Percentiles rank a stretch among this genome's conserved stretches.
Evolutionary conservation across 2,329 filamentous ascomycete species (phyloP).

Genomic region (Mycosphaerelloides madeirae): DNA sequence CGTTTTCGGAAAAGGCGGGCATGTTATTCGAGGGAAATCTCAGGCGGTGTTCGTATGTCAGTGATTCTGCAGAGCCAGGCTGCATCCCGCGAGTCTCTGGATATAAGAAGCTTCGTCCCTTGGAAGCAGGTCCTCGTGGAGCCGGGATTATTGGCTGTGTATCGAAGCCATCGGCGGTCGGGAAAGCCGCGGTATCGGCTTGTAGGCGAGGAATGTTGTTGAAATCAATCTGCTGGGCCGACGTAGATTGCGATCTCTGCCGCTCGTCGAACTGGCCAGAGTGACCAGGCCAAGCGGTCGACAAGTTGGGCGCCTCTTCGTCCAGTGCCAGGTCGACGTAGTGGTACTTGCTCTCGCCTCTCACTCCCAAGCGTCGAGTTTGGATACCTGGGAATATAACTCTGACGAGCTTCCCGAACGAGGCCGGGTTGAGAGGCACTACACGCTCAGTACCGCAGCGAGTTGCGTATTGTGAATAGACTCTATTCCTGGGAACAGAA

Average conservation of each 20-base stretch:
- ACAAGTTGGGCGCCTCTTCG: slow-evolving; percentile 36
- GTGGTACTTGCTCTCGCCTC: slow-evolving; percentile 97
- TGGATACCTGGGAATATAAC: slow-evolving; percentile 95
- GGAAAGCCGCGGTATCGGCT: slow-evolving; percentile 47
- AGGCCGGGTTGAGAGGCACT: slow-evolving; percentile 91
- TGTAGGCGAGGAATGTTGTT: slow-evolving; percentile 42
- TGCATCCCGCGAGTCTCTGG: slow-evolving; percentile 41
- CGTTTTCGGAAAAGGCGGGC: slow-evolving; percentile 57
- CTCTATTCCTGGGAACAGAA: slow-evolving; percentile 85
- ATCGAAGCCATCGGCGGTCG: slow-evolving; percentile 33
- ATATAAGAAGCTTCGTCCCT: slow-evolving; percentile 44
- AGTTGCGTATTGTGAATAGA: slow-evolving; percentile 93
- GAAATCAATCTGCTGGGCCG: slow-evolving; percentile 32
- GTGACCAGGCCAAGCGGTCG: slow-evolving; percentile 19
- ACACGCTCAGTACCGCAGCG: slow-evolving; percentile 90
- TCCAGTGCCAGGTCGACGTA: slow-evolving; percentile 59
- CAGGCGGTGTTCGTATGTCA: slow-evolving; percentile 58
- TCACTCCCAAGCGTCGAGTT: slow-evolving; percentile 83
- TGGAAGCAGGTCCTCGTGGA: slow-evolving; percentile 38
- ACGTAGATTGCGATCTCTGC: slow-evolving; percentile 29
- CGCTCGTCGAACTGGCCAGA: slow-evolving; percentile 18
- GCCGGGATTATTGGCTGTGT: slow-evolving; percentile 25
- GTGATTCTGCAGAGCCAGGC: slow-evolving; percentile 37
- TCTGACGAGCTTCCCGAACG: slow-evolving; percentile 93
- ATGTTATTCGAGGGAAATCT: slow-evolving; percentile 58